Base-by-base conservation (phyloP, 169 alveolate genomes). In the Pseudocohnilembus persalinus region DNA sequence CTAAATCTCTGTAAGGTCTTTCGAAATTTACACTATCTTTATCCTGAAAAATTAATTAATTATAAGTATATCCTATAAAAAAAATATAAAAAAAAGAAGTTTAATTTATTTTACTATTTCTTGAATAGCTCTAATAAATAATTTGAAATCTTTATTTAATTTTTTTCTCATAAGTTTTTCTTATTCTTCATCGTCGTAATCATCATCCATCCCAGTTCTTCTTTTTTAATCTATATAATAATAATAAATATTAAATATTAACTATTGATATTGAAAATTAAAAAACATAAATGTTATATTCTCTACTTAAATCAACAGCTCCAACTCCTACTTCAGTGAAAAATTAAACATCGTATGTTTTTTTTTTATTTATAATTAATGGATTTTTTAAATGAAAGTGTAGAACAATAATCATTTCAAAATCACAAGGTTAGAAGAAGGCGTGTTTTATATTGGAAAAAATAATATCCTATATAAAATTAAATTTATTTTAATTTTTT, bases 121-220 rank as follows among this genome's bases (percentile, higher is more conserved):
- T 83, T 93, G 94, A 49, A 92, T 88, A 73, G 77, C 84, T 65
- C 91, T 90, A 72, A 88, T 64, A 85, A 95, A 93, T 0, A 83
- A 90, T 34, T 90, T 85, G 83, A 95, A 95, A 77, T 89, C 94
- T 77, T 78, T 89, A 77, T 91, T 92, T 68, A 95, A 92, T 75
- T 88, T 89, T 33, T 77, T 91, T 77, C 91, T 95, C 35, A 82
- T 85, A 77, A 88, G 79, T 84, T 93, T 83, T 83, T 92, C 96
- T 85, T 93, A 88, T 82, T 95, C 97, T 86, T 92, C 91, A 81
- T 95, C 97, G 65, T 91, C 84, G 82, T 95, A 96, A 75, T 95
- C 97, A 78, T 88, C 87, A 83, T 95, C 96, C 84, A 88, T 88
- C 72, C 91, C 77, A 72, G 91, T 78, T 73, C 92, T 92, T 74